phyloP scores from a whole-genome alignment of 768 basidiomycete genomes.

The Termitomyces heimii region DNA sequence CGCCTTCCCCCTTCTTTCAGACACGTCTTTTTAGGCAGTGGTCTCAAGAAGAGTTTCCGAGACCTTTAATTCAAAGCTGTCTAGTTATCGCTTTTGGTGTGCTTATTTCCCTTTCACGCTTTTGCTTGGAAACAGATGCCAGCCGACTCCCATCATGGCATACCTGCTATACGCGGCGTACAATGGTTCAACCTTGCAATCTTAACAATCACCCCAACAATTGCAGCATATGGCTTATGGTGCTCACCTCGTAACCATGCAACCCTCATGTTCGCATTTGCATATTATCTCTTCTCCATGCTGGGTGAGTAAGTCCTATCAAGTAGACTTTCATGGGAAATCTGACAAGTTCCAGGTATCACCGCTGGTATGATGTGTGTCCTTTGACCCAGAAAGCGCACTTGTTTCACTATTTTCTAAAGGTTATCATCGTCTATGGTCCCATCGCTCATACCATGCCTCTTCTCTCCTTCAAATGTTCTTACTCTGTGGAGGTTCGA shows the following conservation, averaged over 20 bases:
- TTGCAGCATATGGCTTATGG: conserved; percentile 66
- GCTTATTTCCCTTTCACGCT: background rate
- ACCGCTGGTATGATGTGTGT: conserved; percentile 33
- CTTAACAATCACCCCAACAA: conserved; percentile 61
- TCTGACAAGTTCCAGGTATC: conserved; percentile 29
- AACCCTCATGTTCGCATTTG: conserved; percentile 55
- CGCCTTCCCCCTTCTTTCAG: background rate
- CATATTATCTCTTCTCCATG: conserved; percentile 87
- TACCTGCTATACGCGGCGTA: conserved; percentile 49
- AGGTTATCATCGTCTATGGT: conserved; percentile 85
- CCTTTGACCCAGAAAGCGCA: conserved; percentile 18
- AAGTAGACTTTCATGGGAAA: conserved; percentile 9
- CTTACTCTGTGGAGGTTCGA: conserved; percentile 69
- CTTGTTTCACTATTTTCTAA: background rate
- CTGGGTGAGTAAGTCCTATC: conserved; percentile 43
- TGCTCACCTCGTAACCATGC: conserved; percentile 34
- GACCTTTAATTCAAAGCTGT: background rate
- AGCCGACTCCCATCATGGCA: conserved; percentile 16
- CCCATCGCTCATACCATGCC: conserved; percentile 79
- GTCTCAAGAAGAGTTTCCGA: background rate
- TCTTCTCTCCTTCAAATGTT: conserved; percentile 64
- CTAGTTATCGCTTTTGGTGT: background rate
- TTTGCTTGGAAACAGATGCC: conserved; percentile 5
- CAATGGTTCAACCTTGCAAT: conserved; percentile 77
- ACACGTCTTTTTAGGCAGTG: background rate